Percentiles rank a stretch among this genome's conserved stretches.
Conservation (phyloP, 495 filamentous ascomycete species). For the Stereocaulon alpinum region DNA sequence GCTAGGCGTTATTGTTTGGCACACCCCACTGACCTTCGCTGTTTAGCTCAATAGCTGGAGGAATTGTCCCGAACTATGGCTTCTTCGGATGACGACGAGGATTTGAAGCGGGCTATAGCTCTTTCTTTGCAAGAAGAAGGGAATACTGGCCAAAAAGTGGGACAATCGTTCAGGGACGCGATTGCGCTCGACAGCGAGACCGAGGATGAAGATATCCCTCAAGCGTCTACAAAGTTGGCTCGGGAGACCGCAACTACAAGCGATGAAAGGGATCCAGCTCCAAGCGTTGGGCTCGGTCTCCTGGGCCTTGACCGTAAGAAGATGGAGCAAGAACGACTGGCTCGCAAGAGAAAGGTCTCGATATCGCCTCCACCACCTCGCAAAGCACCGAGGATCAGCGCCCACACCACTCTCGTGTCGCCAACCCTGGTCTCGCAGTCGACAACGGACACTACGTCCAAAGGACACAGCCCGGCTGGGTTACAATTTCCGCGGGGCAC, state of each 20-base stretch:
- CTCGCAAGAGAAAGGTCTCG: constrained; percentile 52
- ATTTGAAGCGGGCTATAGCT: constrained; percentile 42
- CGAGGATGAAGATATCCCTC: constrained; percentile 14
- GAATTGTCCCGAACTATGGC: neutral
- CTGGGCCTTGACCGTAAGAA: constrained; percentile 59
- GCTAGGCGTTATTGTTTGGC: no score
- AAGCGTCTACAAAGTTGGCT: neutral
- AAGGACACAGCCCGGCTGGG: neutral
- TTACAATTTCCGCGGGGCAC: constrained; percentile 58
- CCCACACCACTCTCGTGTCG: neutral
- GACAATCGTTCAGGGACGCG: constrained; percentile 9
- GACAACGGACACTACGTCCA: neutral
- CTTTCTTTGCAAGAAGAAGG: constrained; percentile 35
- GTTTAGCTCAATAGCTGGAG: neutral
- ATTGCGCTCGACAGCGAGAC: constrained; percentile 25
- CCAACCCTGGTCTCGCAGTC: neutral
- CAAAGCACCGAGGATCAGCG: neutral
- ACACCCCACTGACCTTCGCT: neutral
- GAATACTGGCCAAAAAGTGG: neutral
- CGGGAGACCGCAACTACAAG: neutral
- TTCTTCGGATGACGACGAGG: constrained; percentile 31
- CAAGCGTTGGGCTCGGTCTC: constrained; percentile 21
- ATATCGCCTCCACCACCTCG: constrained; percentile 31
- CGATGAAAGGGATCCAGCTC: neutral
- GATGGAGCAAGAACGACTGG: constrained; percentile 81